Evolutionary conservation across 331 rosid genomes (phyloP), one percentile per base, ranked within the genome.

Genomic region (Quercus phellos): DNA sequence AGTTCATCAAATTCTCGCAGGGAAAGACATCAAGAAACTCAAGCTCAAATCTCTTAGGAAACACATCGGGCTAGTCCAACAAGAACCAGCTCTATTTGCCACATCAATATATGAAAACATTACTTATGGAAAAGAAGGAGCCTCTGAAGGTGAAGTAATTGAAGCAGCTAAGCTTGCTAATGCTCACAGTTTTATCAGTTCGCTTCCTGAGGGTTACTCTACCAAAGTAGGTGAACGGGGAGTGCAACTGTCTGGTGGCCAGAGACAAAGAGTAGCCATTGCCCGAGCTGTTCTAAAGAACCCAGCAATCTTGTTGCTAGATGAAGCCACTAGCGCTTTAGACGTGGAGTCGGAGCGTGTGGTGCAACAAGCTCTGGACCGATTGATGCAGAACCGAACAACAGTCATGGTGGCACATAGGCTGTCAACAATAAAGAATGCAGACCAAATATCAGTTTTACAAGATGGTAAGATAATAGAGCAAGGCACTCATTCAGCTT

Each of bases 161-260:
- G 93, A 92, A 85, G 96, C 99, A 55, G 97, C 98, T 0, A 95
- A 93, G 84, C 92, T 88, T 24, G 96, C 99, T 51, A 92, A 91
- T 85, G 99, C 99, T 13, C 96, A 95, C 51, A 87, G 26, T 83
- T 92, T 91, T 73, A 89, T 95, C 76, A 92, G 98, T 80, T 88
- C 78, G 5, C 93, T 95, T 54, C 99, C 99, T 2, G 98, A 91
- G 27, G 99, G 98, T n/a, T 95, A 91, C 89, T 86, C 84, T 4
- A 95, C 99, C 24, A 90, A 88, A 74, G 99, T 95, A 0, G 99
- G 99, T 1, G 99, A 95, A 80, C 55, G 99, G 83, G 98, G 99
- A 8, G 92, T 95, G 53, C 98, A 92, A 81, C 93, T 95, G 12
- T 95, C 98, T 2, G 98, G 99, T 21, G 99, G 99, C 4, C 98